These are phyloP conservation scores for Oryza meridionalis DNA, from an alignment of 176 grass and related monocot genomes.

Conservation along the genomic window DNA sequence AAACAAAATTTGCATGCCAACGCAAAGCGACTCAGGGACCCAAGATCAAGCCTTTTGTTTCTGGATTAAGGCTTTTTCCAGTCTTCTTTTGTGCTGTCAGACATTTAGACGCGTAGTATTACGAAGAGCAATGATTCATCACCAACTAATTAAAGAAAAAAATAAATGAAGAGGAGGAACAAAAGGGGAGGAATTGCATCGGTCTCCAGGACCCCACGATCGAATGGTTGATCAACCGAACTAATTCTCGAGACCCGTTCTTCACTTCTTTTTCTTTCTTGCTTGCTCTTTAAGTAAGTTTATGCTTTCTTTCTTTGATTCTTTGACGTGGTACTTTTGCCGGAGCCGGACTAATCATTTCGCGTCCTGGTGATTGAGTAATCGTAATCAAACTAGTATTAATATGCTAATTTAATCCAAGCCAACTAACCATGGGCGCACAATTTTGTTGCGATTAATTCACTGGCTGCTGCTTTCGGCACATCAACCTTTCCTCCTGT, in stretches of 20 bases:
- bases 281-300: slow-evolving; percentile 31
- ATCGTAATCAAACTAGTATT: slow-evolving; percentile 3
- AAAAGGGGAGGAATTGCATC: neutral
- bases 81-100: slow-evolving; percentile 21
- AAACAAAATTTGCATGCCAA: neutral
- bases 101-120: neutral
- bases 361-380: neutral
- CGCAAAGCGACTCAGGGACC: neutral
- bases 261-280: neutral
- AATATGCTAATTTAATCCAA: slow-evolving; percentile 4
- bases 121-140: slow-evolving; percentile 21
- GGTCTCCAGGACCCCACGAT: neutral
- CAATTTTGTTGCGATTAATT: neutral
- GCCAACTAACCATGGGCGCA: slow-evolving; percentile 15
- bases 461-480: slow-evolving; percentile 26
- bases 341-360: neutral
- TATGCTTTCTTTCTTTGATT: slow-evolving; percentile 1
- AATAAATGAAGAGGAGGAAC: neutral
- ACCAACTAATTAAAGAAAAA: neutral
- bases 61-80: neutral
- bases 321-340: neutral
- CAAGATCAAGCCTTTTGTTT: neutral
- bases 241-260: neutral
- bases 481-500: neutral
- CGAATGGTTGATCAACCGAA: neutral